phyloP scores from a whole-genome alignment of 1,139 yeast genomes.

The Suhomyces bolitotheri region DNA sequence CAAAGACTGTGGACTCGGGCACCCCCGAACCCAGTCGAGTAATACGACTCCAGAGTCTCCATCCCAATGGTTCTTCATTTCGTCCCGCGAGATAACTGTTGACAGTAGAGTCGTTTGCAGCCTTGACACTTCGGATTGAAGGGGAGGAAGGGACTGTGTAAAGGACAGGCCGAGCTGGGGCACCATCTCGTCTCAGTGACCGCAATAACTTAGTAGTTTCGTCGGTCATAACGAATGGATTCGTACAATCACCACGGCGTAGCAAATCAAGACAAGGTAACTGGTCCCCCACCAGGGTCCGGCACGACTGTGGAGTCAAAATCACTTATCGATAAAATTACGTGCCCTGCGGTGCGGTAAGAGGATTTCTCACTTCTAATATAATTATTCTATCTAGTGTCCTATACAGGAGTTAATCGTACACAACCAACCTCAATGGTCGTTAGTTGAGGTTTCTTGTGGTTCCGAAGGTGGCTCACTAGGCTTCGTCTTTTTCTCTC shows the following conservation, averaged over 20 bases:
- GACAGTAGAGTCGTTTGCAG: slow-evolving; percentile 23
- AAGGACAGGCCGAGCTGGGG: slow-evolving; percentile 24
- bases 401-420: too few relatives aligned
- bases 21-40: slow-evolving; percentile 9
- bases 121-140: slow-evolving; percentile 23
- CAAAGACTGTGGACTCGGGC: slow-evolving; percentile 15
- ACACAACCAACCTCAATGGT: too few relatives aligned
- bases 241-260: too few relatives aligned
- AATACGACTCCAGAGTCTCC: slow-evolving; percentile 14
- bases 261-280: too few relatives aligned
- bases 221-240: slow-evolving; percentile 11
- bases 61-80: slow-evolving; percentile 8
- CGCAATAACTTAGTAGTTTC: slow-evolving; percentile 8
- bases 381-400: too few relatives aligned
- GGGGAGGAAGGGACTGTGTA: slow-evolving; percentile 29
- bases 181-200: slow-evolving; percentile 4
- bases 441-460: too few relatives aligned
- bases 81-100: slow-evolving; percentile 16
- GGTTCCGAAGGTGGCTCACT: too few relatives aligned
- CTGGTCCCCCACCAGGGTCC: too few relatives aligned
- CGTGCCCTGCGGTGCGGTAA: too few relatives aligned
- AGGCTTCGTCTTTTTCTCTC: slow-evolving; percentile 48
- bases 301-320: too few relatives aligned
- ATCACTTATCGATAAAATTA: too few relatives aligned
- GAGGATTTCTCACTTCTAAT: too few relatives aligned